A percentile compares a stretch with the other conserved stretches of the same genome.
phyloP scores from a whole-genome alignment of 805 yeast species.

The Hanseniaspora jakobsenii region DNA sequence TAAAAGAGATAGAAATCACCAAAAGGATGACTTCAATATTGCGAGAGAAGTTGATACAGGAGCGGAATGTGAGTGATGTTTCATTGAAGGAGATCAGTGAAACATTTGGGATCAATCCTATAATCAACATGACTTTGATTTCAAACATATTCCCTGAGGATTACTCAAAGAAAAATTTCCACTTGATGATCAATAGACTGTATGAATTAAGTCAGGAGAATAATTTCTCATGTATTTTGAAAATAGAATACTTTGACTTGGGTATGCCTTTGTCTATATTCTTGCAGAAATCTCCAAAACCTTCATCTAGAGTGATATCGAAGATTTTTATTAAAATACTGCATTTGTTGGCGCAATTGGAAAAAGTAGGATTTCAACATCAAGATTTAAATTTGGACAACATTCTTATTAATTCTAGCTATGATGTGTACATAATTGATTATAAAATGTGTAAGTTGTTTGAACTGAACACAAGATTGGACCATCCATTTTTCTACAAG shows the following conservation, averaged over 20 bases:
- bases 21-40: conserved; percentile 11
- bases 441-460: conserved; percentile 43
- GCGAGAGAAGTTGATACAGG: conserved; percentile 5
- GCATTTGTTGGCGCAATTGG: conserved; percentile 40
- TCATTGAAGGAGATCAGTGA: conserved; percentile 7
- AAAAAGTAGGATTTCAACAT: conserved; percentile 51
- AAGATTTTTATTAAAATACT: conserved; percentile 45
- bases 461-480: conserved; percentile 42
- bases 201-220: conserved; percentile 2
- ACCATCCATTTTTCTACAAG: conserved; percentile 48
- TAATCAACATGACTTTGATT: conserved; percentile 11
- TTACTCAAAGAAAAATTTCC: conserved; percentile 19
- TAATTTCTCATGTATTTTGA: conserved; percentile 21
- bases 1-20: conserved; percentile 13
- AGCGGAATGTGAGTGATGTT: neutral
- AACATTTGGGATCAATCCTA: conserved; percentile 12
- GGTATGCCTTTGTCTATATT: conserved; percentile 23
- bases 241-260: conserved; percentile 22
- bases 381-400: conserved; percentile 61
- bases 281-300: conserved; percentile 27
- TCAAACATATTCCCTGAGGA: conserved; percentile 16
- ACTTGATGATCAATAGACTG: conserved; percentile 11
- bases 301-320: conserved; percentile 15
- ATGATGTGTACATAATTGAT: conserved; percentile 44
- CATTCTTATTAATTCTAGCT: conserved; percentile 34